A percentile compares a stretch with the other conserved stretches of the same genome.
Conservation (phyloP, 345 rosid species). For the Acer negundo region DNA sequence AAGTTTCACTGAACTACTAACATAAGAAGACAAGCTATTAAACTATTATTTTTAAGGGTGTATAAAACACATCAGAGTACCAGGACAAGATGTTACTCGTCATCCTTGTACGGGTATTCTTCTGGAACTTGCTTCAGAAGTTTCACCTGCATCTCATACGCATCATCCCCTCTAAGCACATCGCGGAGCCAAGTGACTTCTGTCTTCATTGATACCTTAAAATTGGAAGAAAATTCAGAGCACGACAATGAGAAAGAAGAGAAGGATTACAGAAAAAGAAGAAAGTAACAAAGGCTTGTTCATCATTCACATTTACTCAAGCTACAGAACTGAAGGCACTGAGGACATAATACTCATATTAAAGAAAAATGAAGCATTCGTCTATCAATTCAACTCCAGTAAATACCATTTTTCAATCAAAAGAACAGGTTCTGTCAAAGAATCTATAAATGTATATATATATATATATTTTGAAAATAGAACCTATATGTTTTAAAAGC, state of each 20-base stretch:
- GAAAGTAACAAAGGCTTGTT: too few species aligned
- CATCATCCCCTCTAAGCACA: constrained; percentile 82
- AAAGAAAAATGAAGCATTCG: neutral
- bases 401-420: too few species aligned
- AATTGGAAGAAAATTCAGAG: neutral
- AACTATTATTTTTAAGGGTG: too few species aligned
- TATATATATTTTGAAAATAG: too few species aligned
- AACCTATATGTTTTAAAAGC: too few species aligned
- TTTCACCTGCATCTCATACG: constrained; percentile 84
- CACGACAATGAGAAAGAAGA: neutral
- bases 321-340: neutral
- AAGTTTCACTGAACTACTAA: too few species aligned
- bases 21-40: too few species aligned
- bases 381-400: neutral
- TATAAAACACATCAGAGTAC: too few species aligned
- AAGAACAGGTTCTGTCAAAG: too few species aligned
- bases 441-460: too few species aligned
- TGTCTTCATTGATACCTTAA: constrained; percentile 92
- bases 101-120: constrained; percentile 95
- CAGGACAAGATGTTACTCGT: constrained; percentile 44
- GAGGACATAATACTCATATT: neutral
- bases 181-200: constrained; percentile 86
- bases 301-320: neutral
- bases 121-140: constrained; percentile 82
- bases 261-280: neutral